Evolutionary conservation across 306 rosid species (phyloP), one percentile per base, ranked within the genome.

Genomic region (Castanospermum australe): DNA sequence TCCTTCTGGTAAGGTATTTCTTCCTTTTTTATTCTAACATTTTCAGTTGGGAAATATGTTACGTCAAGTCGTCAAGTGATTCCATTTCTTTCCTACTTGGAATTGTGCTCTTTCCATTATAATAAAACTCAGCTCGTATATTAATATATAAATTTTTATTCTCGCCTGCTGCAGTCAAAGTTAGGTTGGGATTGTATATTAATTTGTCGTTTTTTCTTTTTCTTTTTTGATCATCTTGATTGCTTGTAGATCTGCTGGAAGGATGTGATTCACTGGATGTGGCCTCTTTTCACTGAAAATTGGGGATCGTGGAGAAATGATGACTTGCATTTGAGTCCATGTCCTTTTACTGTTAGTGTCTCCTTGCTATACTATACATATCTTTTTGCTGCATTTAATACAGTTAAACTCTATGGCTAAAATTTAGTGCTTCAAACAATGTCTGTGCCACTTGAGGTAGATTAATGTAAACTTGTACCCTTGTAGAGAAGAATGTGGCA

Each of bases 181-280:
- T 42, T 25, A 32, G 60, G 7, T 62, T 79, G 25, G 47, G 56
- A 71, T 78, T 61, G n/a, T 66, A 67, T 61, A 67, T 67, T 67
- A 35, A 50, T 32, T 48, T 67, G 11, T 76, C 6, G 1, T 71
- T 57, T 30, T 56, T 10, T 50, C 8, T 15, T 66, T 36, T 78
- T 22, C 20, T 35, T 80, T 61, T 24, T 39, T 25, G 30, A 36
- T 48, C 39, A 67, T 79, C 64, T 38, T 74, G 61, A 30, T 55
- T 54, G 17, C 64, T 20, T 8, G 11, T 33, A 93, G 97, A 87
- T 93, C 56, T 82, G 92, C 76, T 91, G 97, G 97, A 83, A 88
- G 77, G 97, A 93, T 13, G 94, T 93, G 78, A 88, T 73, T 76
- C 97, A 93, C 69, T 93, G 97, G 97, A 86, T 93, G 96, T 93